A percentile compares a stretch with the other conserved stretches of the same genome.
Conservation (phyloP, 73 alveolate species). For the Tetrahymena thermophila region DNA sequence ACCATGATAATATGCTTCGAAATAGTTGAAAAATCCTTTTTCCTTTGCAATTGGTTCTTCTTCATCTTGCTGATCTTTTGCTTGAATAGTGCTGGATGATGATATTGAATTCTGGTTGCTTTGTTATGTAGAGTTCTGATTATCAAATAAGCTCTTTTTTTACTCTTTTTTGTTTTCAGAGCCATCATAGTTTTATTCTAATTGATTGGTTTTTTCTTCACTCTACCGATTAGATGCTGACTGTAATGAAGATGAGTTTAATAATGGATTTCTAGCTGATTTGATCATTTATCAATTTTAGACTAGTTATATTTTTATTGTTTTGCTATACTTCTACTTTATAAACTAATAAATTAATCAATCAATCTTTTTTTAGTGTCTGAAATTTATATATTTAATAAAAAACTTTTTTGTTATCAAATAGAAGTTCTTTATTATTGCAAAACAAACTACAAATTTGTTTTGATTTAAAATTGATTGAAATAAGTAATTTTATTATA, state of each 20-base stretch:
- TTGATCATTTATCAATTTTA: neutral
- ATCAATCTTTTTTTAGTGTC: neutral
- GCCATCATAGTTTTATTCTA: neutral
- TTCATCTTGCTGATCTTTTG: neutral
- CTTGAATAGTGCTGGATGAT: neutral
- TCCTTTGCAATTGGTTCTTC: neutral
- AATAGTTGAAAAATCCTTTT: neutral
- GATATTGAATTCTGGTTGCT: neutral
- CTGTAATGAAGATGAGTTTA: too few species aligned
- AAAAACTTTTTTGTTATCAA: neutral
- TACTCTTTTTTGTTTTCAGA: neutral
- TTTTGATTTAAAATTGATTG: neutral
- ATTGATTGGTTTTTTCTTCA: neutral
- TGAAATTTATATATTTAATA: too few species aligned
- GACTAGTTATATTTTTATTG: neutral
- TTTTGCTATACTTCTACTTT: neutral
- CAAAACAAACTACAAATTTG: too few species aligned
- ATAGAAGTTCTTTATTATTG: neutral
- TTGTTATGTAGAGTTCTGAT: neutral
- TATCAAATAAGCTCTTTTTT: neutral
- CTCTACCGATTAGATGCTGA: neutral
- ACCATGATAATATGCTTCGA: neutral
- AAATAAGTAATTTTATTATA: neutral
- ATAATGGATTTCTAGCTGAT: neutral
- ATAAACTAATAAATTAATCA: neutral